Conservation (phyloP, 768 basidiomycete genomes). For the Tricholoma flavovirens region DNA sequence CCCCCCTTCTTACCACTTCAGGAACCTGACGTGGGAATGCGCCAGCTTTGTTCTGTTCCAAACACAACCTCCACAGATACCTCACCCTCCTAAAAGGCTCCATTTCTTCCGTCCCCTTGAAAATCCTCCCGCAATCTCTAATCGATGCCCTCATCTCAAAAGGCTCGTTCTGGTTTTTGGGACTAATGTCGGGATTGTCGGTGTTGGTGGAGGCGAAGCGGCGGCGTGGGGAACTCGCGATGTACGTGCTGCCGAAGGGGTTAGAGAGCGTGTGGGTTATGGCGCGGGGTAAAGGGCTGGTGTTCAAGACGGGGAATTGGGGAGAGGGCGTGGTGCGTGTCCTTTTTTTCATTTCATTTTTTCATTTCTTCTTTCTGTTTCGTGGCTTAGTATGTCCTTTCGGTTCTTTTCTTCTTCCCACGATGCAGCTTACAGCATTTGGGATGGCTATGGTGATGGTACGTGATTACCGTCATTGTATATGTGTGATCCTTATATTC, state of each 20-base stretch:
- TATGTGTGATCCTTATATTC: background rate
- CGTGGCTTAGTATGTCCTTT: too few relatives aligned
- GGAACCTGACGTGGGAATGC: background rate
- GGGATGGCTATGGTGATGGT: slow-evolving; percentile 94
- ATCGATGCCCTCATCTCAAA: slow-evolving; percentile 60
- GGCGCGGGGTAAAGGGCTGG: slow-evolving; percentile 68
- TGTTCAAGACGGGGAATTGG: slow-evolving; percentile 63
- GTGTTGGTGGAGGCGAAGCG: slow-evolving; percentile 85
- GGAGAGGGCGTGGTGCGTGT: slow-evolving; percentile 59
- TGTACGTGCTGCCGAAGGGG: slow-evolving; percentile 87
- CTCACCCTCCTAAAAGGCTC: slow-evolving; percentile 30
- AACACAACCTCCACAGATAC: slow-evolving; percentile 49
- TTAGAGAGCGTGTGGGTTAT: slow-evolving; percentile 89
- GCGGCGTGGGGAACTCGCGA: slow-evolving; percentile 85
- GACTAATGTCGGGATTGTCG: slow-evolving; percentile 68
- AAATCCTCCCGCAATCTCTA: slow-evolving; percentile 37
- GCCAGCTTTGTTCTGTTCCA: slow-evolving; percentile 60
- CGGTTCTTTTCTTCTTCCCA: background rate
- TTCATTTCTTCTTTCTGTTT: too few relatives aligned
- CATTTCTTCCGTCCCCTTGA: slow-evolving; percentile 27
- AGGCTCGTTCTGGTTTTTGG: slow-evolving; percentile 68
- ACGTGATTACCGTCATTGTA: slow-evolving; percentile 18
- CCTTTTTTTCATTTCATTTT: too few relatives aligned
- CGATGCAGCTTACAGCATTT: slow-evolving; percentile 53
- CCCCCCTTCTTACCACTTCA: background rate